Evolutionary conservation across 1,284 basidiomycete genomes (phyloP).

Genomic region (Afroboletus lepidellus): DNA sequence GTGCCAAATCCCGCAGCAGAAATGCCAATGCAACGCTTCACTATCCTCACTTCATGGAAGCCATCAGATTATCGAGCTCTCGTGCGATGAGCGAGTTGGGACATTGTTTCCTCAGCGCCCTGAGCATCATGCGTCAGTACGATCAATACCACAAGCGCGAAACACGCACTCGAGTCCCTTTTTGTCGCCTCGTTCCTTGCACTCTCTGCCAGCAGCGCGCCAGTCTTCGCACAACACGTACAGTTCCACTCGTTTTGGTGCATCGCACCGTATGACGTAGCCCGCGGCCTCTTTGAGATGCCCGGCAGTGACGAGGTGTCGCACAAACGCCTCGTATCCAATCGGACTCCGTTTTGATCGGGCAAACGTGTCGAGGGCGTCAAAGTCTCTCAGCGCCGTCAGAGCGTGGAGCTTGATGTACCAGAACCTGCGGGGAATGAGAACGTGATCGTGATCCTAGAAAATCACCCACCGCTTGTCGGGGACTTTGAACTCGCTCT

Average conservation of each 20-base stretch:
- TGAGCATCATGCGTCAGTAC: slow-evolving; percentile 31
- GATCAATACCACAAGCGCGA: neutral
- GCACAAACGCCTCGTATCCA: slow-evolving; percentile 92
- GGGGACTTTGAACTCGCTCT: slow-evolving; percentile 85
- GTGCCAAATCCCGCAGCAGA: neutral
- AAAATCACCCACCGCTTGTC: slow-evolving; percentile 71
- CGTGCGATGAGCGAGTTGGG: slow-evolving; percentile 77
- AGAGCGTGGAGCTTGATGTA: slow-evolving; percentile 86
- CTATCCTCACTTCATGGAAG: slow-evolving; percentile 58
- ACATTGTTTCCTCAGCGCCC: slow-evolving; percentile 65
- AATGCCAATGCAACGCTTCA: neutral
- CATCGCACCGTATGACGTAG: slow-evolving; percentile 83
- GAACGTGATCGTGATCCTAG: neutral
- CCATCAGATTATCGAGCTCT: slow-evolving; percentile 71
- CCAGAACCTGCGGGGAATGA: slow-evolving; percentile 71
- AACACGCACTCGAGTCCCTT: slow-evolving; percentile 73
- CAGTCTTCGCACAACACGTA: slow-evolving; percentile 89
- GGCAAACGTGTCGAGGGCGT: slow-evolving; percentile 79
- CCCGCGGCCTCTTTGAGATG: slow-evolving; percentile 69
- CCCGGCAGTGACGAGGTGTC: slow-evolving; percentile 71
- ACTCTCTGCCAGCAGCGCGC: slow-evolving; percentile 82
- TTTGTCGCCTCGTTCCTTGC: slow-evolving; percentile 83
- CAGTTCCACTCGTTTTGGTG: slow-evolving; percentile 77
- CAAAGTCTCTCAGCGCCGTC: slow-evolving; percentile 77
- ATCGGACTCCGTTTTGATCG: slow-evolving; percentile 89